phyloP scores from a whole-genome alignment of 371 early-diverging fungal genomes.

The Choanephora cucurbitarum region DNA sequence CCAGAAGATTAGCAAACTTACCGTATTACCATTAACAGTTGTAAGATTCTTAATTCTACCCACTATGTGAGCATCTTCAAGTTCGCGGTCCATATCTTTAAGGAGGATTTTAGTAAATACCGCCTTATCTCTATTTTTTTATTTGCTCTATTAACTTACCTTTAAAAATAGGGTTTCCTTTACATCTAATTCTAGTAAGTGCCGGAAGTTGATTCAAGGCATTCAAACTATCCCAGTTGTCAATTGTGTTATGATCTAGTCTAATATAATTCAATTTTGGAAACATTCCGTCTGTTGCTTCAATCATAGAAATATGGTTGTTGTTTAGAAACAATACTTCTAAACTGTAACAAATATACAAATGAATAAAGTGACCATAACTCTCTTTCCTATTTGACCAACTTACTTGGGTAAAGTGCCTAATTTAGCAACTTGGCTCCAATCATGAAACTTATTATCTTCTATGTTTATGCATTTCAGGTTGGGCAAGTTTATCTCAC shows the following conservation, averaged over 20 bases:
- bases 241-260: conserved; percentile 45
- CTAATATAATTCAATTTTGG: conserved; percentile 39
- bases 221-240: conserved; percentile 47
- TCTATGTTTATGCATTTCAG: conserved; percentile 69
- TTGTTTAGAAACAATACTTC: conserved; percentile 48
- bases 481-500: conserved; percentile 35
- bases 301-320: conserved; percentile 34
- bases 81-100: conserved; percentile 28
- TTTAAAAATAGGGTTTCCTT: conserved; percentile 54
- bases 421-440: conserved; percentile 56
- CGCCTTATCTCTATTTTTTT: not conserved
- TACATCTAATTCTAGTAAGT: conserved; percentile 46
- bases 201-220: conserved; percentile 41
- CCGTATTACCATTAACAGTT: conserved; percentile 45
- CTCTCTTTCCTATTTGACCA: not conserved
- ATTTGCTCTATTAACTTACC: conserved; percentile 12
- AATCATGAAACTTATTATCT: conserved; percentile 58
- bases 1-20: conserved; percentile 9
- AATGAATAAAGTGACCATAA: not conserved
- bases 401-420: conserved; percentile 52
- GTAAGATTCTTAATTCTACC: conserved; percentile 36
- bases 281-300: conserved; percentile 22
- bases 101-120: not conserved
- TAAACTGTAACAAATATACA: conserved; percentile 23
- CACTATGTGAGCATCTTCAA: conserved; percentile 30